These are phyloP conservation scores for Paramecium tetraurelia DNA, from an alignment of 73 alveolate genomes.

Conservation along the genomic window DNA sequence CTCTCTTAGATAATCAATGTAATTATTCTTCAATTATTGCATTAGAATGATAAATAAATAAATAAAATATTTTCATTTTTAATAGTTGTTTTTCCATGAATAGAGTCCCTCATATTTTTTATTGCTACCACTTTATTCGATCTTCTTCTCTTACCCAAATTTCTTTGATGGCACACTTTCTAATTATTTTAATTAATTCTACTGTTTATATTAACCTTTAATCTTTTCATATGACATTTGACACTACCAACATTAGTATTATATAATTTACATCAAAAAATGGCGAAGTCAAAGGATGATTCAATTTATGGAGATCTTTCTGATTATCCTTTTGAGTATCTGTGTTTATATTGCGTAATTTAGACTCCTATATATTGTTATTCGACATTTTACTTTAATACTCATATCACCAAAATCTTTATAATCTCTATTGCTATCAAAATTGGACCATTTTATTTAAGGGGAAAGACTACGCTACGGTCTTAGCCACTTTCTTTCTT, in stretches of 20 bases:
- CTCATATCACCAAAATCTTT: conserved; percentile 29
- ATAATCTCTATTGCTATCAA: neutral
- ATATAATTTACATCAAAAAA: neutral
- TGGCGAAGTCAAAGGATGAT: neutral
- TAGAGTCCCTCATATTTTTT: neutral
- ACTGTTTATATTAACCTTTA: neutral
- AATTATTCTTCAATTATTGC: neutral
- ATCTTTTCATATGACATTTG: neutral
- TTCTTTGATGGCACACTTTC: neutral
- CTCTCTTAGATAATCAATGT: neutral
- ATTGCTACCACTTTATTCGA: neutral
- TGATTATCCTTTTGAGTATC: neutral
- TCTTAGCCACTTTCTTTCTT: conserved; percentile 16
- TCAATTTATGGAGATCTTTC: neutral
- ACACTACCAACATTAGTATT: neutral
- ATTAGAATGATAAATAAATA: neutral
- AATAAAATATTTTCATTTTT: neutral
- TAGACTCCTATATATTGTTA: neutral
- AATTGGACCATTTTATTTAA: neutral
- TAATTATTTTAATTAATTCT: neutral
- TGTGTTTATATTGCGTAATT: neutral
- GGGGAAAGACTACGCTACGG: conserved; percentile 30
- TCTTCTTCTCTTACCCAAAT: conserved; percentile 5
- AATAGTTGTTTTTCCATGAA: neutral
- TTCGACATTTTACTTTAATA: neutral